Evolutionary conservation across 768 basidiomycete genomes (phyloP), one percentile per base, ranked within the genome.

Genomic region (Termitomyces eurrhizus): DNA sequence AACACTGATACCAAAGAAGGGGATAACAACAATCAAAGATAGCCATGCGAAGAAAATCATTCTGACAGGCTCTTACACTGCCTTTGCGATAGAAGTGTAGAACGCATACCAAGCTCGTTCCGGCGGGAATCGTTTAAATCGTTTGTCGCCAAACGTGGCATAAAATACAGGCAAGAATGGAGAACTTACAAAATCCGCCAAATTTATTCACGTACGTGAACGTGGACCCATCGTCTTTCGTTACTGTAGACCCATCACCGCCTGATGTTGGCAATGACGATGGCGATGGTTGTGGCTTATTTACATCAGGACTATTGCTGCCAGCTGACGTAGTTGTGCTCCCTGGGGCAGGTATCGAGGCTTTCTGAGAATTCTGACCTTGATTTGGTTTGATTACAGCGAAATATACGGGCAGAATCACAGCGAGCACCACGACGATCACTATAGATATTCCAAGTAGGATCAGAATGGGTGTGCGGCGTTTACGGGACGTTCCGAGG

Each of bases 151-250:
- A 46, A 52, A n/a, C 57, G 14, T 39, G 49, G 24, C 7, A 42
- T 35, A 54, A 26, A 21, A 61, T 54, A 24, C 24, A 16, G 55
- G 14, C 6, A 57, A 58, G 24, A 50, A 42, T 21, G 50, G 33
- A 59, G 29, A 57, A 79, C 85, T 81, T 70, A 87, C 88, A 90
- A 67, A 80, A 83, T 44, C 89, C 89, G 37, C 86, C 92, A 69
- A 92, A 90, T 21, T 80, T 74, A 72, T 95, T 95, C 60, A 77
- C 78, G 71, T 96, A 95, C 2, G 79, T 84, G 73, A 94, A 90
- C 1, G 80, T 85, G 1, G 83, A 74, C 1, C 93, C 94, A 68
- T 93, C 82, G 3, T 80, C 84, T 21, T 78, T 76, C 8, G 79
- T 83, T 55, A 93, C 74, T 5, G 77, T 77, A 33, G 87, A 89